Evolutionary conservation across 192 early-diverging fungal species (phyloP).

Genomic region (Backusella luteola): DNA sequence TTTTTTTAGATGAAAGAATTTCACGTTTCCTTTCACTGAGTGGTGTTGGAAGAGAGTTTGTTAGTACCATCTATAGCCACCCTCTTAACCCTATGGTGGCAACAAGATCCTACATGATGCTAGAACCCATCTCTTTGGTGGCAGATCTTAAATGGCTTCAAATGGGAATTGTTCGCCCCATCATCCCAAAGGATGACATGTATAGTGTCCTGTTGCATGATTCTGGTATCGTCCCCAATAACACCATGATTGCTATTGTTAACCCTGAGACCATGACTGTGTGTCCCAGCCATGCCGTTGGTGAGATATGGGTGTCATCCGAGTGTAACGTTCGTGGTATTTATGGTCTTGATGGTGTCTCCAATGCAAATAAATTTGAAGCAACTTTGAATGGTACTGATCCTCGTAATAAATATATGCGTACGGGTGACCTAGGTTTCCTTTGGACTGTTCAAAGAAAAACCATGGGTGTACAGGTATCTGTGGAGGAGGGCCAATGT

Average conservation of each 20-base stretch:
- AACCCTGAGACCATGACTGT: conserved; percentile 68
- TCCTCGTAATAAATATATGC: conserved; percentile 59
- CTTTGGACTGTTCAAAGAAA: conserved; percentile 62
- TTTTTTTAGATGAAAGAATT: conserved; percentile 42
- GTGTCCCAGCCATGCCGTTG: conserved; percentile 66
- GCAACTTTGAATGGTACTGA: conserved; percentile 61
- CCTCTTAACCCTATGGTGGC: conserved; percentile 77
- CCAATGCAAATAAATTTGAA: conserved; percentile 36
- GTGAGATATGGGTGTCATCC: conserved; percentile 85
- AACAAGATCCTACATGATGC: conserved; percentile 75
- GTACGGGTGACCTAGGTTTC: conserved; percentile 83
- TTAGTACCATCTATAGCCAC: conserved; percentile 74
- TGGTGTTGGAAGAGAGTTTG: conserved; percentile 61
- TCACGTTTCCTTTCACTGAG: conserved; percentile 58
- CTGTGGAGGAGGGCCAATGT: conserved; percentile 60
- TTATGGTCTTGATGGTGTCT: conserved; percentile 33
- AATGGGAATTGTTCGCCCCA: conserved; percentile 56
- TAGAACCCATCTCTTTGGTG: conserved; percentile 63
- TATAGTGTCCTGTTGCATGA: conserved; percentile 62
- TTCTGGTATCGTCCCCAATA: conserved; percentile 68
- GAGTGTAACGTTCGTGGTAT: conserved; percentile 49
- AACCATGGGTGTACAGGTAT: conserved; percentile 22
- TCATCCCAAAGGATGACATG: conserved; percentile 49
- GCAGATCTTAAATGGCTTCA: conserved; percentile 65
- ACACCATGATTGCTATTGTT: conserved; percentile 83